Conservation (phyloP, 164 flowering plant genomes). For the Vitis cinerea region DNA sequence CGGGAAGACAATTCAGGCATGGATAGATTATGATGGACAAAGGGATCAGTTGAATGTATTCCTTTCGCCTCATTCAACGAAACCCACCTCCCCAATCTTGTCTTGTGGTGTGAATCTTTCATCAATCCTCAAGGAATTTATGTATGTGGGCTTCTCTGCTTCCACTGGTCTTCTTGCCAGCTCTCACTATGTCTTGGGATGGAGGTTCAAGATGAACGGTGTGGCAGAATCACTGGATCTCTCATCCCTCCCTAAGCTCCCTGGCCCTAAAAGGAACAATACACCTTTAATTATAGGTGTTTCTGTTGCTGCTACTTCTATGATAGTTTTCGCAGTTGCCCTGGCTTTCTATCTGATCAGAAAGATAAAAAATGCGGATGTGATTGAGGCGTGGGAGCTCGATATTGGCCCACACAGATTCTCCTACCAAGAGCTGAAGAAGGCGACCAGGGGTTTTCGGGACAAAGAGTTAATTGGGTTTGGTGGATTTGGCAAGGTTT, state of each 20-base stretch:
- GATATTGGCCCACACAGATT: conserved; percentile 69
- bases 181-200: conserved; percentile 55
- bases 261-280: conserved; percentile 18
- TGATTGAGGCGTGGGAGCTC: conserved; percentile 68
- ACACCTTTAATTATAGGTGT: conserved; percentile 13
- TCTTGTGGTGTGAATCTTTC: conserved; percentile 52
- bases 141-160: conserved; percentile 83
- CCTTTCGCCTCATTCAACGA: conserved; percentile 33
- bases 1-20: conserved; percentile 45
- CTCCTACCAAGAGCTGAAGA: conserved; percentile 55
- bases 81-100: conserved; percentile 40
- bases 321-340: conserved; percentile 9
- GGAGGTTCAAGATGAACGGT: conserved; percentile 57
- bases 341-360: conserved; percentile 20
- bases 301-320: conserved; percentile 15
- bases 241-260: conserved; percentile 39
- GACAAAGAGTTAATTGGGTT: conserved; percentile 61
- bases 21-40: conserved; percentile 68
- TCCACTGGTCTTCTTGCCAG: conserved; percentile 60
- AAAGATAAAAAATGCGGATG: conserved; percentile 44
- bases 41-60: conserved; percentile 35
- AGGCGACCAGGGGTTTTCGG: conserved; percentile 63
- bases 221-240: conserved; percentile 40
- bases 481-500: conserved; percentile 80
- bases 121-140: conserved; percentile 29